Evolutionary conservation across 1,284 basidiomycete genomes (phyloP).

Genomic region (Sphaerobolus stellatus): DNA sequence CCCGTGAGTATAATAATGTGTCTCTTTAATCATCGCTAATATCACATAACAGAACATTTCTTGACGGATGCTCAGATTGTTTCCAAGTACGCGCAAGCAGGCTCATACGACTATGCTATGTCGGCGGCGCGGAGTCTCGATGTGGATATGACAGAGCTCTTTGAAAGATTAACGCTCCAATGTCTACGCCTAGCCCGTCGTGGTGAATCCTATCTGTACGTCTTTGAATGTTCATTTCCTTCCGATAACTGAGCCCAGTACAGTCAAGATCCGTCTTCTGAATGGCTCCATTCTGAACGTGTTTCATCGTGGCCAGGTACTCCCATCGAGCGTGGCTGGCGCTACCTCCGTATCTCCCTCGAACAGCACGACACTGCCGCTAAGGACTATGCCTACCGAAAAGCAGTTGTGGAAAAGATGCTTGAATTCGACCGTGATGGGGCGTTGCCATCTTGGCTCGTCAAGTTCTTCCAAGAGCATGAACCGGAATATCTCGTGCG

Average conservation of each 20-base stretch:
- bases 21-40: slow-evolving; percentile 25
- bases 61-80: slow-evolving; percentile 75
- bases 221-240: slow-evolving; percentile 15
- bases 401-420: slow-evolving; percentile 75
- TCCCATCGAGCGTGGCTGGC: slow-evolving; percentile 80
- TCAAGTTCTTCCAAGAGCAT: slow-evolving; percentile 51
- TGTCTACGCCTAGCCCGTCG: slow-evolving; percentile 74
- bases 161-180: slow-evolving; percentile 74
- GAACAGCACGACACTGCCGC: slow-evolving; percentile 74
- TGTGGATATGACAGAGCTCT: slow-evolving; percentile 87
- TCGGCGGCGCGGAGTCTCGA: slow-evolving; percentile 71
- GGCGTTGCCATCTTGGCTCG: slow-evolving; percentile 80
- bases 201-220: slow-evolving; percentile 55
- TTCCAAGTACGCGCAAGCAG: slow-evolving; percentile 75
- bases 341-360: slow-evolving; percentile 80
- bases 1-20: slow-evolving; percentile 46
- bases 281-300: slow-evolving; percentile 82
- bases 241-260: slow-evolving; percentile 17
- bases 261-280: slow-evolving; percentile 65
- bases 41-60: slow-evolving; percentile 51
- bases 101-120: slow-evolving; percentile 81
- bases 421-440: slow-evolving; percentile 62
- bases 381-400: slow-evolving; percentile 74
- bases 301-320: slow-evolving; percentile 83
- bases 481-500: slow-evolving; percentile 80